A percentile compares a stretch with the other conserved stretches of the same genome.
phyloP scores from a whole-genome alignment of 306 rosid species.

The Lathyrus sativus region DNA sequence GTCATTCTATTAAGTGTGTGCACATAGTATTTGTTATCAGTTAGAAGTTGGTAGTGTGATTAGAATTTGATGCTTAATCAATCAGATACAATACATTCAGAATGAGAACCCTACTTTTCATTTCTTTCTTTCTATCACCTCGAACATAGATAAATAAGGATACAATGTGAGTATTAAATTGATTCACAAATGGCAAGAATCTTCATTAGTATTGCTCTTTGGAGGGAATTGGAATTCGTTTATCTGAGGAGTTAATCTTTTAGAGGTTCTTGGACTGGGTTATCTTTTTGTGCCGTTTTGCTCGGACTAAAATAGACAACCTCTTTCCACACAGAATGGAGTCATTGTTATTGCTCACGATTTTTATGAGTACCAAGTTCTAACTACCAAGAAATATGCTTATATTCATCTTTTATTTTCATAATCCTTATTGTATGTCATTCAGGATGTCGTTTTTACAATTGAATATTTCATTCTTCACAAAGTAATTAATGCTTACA shows the following conservation, averaged over 20 bases:
- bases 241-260: neutral
- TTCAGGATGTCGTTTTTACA: constrained; percentile 9
- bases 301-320: neutral
- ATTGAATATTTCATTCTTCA: constrained; percentile 4
- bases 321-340: neutral
- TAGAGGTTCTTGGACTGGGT: neutral
- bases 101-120: constrained; percentile 9
- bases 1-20: neutral
- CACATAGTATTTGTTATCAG: neutral
- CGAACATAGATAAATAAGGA: neutral
- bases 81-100: neutral
- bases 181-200: neutral
- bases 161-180: neutral
- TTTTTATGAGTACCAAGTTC: neutral
- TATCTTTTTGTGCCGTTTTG: neutral
- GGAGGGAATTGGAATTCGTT: neutral
- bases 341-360: neutral
- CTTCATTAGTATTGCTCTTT: neutral
- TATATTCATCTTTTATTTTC: constrained; percentile 4
- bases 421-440: neutral
- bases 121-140: neutral
- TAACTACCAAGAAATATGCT: neutral
- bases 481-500: neutral
- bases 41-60: neutral
- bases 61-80: neutral